Percentiles rank a stretch among this genome's conserved stretches.
phyloP scores from a whole-genome alignment of 306 rosid species.

The Casuarina equisetifolia region DNA sequence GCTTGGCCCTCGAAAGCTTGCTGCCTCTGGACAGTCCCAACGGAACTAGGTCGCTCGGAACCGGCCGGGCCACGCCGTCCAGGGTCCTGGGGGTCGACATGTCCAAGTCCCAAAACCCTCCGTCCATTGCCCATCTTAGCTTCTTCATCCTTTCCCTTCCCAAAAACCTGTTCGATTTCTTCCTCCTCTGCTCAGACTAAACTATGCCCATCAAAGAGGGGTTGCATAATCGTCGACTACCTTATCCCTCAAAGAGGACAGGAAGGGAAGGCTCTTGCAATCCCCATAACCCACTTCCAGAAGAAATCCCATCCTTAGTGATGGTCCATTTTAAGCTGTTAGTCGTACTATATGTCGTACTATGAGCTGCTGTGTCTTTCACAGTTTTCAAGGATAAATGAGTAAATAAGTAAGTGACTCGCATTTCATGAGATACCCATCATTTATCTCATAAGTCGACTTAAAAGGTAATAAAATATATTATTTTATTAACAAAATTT shows the following conservation, averaged over 20 bases:
- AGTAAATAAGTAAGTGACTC: no score
- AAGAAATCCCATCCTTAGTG: no score
- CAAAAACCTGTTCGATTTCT: not conserved
- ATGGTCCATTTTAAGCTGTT: no score
- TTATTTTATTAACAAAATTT: no score
- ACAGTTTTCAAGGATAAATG: no score
- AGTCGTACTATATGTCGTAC: no score
- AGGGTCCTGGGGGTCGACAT: conserved; percentile 70
- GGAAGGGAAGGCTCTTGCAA: not conserved
- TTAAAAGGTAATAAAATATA: no score
- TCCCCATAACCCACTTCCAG: not conserved
- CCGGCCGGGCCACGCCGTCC: conserved; percentile 62
- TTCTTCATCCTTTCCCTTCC: conserved; percentile 50
- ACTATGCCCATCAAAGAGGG: not conserved
- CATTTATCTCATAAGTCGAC: no score
- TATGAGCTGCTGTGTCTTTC: no score
- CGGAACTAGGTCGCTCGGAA: conserved; percentile 65
- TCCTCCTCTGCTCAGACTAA: not conserved
- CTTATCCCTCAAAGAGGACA: not conserved
- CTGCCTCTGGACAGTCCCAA: conserved; percentile 71
- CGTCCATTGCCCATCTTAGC: conserved; percentile 91
- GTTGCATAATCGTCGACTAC: not conserved
- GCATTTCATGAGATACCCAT: no score
- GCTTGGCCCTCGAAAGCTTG: conserved; percentile 69
- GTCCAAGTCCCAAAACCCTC: conserved; percentile 80